A percentile compares a stretch with the other conserved stretches of the same genome.
phyloP scores from a whole-genome alignment of 345 rosid species.

The Moricandia moricandioides region DNA sequence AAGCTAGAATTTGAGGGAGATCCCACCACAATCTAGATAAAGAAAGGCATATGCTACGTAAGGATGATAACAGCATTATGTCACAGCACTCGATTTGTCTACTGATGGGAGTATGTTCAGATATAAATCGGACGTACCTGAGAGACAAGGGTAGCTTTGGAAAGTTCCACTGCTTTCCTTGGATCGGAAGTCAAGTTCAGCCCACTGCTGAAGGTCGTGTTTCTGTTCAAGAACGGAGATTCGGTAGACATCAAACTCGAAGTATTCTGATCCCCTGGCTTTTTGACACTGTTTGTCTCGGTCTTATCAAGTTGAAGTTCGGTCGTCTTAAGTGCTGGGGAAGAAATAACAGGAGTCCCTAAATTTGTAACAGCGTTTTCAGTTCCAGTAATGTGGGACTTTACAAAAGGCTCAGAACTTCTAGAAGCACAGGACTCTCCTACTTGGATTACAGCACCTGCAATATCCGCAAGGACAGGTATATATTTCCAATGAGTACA shows the following conservation, averaged over 20 bases:
- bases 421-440: too few species aligned
- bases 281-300: conserved; percentile 39
- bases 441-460: too few species aligned
- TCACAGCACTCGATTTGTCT: background rate
- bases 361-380: conserved; percentile 37
- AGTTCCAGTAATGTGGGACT: conserved; percentile 2
- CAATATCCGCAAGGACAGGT: too few species aligned
- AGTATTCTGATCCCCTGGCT: conserved; percentile 36
- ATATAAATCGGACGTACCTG: conserved; percentile 37
- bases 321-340: conserved; percentile 39
- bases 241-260: conserved; percentile 31
- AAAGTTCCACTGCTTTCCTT: conserved; percentile 42
- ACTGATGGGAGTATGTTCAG: background rate
- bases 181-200: conserved; percentile 54
- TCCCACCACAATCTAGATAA: conserved; percentile 53
- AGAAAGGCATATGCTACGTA: background rate
- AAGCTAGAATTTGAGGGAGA: conserved; percentile 52
- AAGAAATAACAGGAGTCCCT: conserved; percentile 45
- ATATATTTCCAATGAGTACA: too few species aligned
- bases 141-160: conserved; percentile 41
- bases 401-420: too few species aligned
- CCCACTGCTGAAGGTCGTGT: conserved; percentile 46
- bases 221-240: conserved; percentile 44
- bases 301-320: conserved; percentile 43
- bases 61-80: conserved; percentile 2